phyloP scores from a whole-genome alignment of 2,329 filamentous ascomycete species.

The Epichloe hybrida region DNA sequence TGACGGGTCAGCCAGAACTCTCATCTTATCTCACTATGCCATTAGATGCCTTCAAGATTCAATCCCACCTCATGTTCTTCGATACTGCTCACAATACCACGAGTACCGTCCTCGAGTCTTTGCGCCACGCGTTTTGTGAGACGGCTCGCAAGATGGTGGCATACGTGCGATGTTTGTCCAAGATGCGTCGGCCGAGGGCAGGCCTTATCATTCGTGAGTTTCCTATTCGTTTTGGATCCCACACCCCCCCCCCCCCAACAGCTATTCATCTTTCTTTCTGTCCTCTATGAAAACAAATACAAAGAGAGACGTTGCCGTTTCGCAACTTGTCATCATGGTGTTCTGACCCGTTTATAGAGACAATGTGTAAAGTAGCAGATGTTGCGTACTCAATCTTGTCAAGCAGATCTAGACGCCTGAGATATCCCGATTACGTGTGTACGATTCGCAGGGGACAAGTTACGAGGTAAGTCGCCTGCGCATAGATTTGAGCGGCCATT shows the following conservation, averaged over 20 bases:
- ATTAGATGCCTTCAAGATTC: conserved; percentile 60
- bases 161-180: conserved; percentile 45
- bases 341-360: conserved; percentile 28
- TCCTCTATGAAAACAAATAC: too few relatives aligned
- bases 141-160: conserved; percentile 63
- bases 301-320: too few relatives aligned
- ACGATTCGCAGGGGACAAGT: conserved; percentile 46
- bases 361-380: conserved; percentile 51
- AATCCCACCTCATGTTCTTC: conserved; percentile 72
- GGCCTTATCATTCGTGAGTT: conserved; percentile 50
- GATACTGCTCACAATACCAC: conserved; percentile 66
- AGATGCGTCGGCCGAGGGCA: conserved; percentile 39
- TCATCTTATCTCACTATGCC: too few relatives aligned
- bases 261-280: neutral
- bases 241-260: neutral
- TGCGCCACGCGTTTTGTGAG: conserved; percentile 62
- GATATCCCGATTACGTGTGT: conserved; percentile 41
- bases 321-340: too few relatives aligned
- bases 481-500: neutral
- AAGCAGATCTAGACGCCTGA: conserved; percentile 31
- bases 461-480: conserved; percentile 35
- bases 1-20: too few relatives aligned
- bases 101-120: conserved; percentile 55
- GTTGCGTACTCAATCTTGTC: conserved; percentile 52
- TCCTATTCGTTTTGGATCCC: neutral